These are phyloP conservation scores for Atkinsonella texensis DNA, from an alignment of 2,329 filamentous ascomycete genomes.

Conservation along the genomic window DNA sequence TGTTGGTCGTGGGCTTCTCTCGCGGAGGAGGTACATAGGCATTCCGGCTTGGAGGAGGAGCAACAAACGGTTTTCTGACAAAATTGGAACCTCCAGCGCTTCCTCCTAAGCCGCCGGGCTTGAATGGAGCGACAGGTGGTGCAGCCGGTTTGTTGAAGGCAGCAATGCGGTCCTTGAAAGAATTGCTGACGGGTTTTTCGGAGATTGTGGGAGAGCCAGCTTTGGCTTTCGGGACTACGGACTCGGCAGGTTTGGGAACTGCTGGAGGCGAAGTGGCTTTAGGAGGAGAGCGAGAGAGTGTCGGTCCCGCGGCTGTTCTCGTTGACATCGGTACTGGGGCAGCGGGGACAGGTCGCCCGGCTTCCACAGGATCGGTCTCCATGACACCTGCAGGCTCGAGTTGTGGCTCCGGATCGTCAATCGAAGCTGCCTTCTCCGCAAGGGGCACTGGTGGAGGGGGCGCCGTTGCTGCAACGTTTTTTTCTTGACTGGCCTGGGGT, in stretches of 20 bases:
- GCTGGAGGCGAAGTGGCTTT: slow-evolving; percentile 9
- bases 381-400: slow-evolving; percentile 24
- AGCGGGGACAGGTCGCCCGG: slow-evolving; percentile 22
- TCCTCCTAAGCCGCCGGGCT: slow-evolving; percentile 53
- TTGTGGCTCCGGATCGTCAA: slow-evolving; percentile 12
- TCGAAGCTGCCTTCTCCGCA: slow-evolving; percentile 14
- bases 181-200: slow-evolving; percentile 63
- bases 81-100: slow-evolving; percentile 50
- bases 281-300: slow-evolving; percentile 6
- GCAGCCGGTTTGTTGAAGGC: slow-evolving; percentile 90
- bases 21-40: slow-evolving; percentile 72
- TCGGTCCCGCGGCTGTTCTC: slow-evolving; percentile 20
- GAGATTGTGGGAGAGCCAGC: slow-evolving; percentile 49
- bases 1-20: slow-evolving; percentile 57
- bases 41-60: slow-evolving; percentile 84
- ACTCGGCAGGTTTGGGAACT: slow-evolving; percentile 27
- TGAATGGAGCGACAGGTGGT: slow-evolving; percentile 80
- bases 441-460: slow-evolving; percentile 17
- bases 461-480: slow-evolving; percentile 21
- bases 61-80: slow-evolving; percentile 94
- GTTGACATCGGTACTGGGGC: slow-evolving; percentile 13
- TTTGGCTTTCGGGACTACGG: slow-evolving; percentile 23
- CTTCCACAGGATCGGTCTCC: slow-evolving; percentile 19
- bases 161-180: slow-evolving; percentile 91
- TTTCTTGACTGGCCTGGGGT: slow-evolving; percentile 23